Evolutionary conservation across 495 filamentous ascomycete species (phyloP).

Genomic region (Lindgomyces ingoldianus): DNA sequence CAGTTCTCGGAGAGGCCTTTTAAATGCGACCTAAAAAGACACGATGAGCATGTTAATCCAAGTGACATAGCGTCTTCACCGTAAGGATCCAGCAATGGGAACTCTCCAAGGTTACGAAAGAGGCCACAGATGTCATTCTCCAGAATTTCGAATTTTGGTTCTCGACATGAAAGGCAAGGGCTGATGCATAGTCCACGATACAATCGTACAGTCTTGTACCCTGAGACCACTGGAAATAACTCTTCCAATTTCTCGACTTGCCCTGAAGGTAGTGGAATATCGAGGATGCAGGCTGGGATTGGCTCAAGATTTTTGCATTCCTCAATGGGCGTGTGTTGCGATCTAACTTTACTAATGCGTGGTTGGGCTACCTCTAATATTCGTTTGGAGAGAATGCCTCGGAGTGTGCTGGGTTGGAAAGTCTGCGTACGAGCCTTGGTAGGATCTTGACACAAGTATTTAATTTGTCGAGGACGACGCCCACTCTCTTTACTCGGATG

Average conservation of each 20-base stretch:
- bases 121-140: neutral
- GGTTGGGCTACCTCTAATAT: neutral
- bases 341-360: neutral
- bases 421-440: neutral
- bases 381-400: neutral
- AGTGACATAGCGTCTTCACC: neutral
- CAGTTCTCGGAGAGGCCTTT: neutral
- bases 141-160: neutral
- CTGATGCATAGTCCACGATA: neutral
- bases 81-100: neutral
- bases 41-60: neutral
- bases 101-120: neutral
- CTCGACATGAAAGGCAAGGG: neutral
- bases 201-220: neutral
- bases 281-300: neutral
- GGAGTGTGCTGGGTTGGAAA: neutral
- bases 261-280: neutral
- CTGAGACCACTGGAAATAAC: neutral
- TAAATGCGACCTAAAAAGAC: neutral
- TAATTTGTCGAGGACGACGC: neutral
- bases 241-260: neutral
- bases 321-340: neutral
- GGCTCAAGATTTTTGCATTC: neutral
- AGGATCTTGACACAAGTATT: neutral
- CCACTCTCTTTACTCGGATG: no score